Evolutionary conservation across 306 rosid genomes (phyloP).

Genomic region (Cotoneaster glaucophyllus): DNA sequence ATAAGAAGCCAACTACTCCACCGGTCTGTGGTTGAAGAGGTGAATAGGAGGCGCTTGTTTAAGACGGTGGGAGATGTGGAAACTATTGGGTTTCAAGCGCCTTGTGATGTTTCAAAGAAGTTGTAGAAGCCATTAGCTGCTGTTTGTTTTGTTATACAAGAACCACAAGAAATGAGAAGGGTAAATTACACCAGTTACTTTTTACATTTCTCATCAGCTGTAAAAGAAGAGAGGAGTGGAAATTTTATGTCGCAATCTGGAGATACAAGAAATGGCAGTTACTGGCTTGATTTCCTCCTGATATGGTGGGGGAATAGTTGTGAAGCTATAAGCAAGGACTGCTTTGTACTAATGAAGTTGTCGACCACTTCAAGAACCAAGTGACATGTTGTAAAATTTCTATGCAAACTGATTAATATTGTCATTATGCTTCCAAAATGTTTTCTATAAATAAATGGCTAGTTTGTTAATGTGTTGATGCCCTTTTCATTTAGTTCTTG

Average conservation of each 20-base stretch:
- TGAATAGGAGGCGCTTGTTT: slow-evolving; percentile 58
- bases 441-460: slow-evolving; percentile 7
- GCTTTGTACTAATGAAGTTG: background rate
- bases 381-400: background rate
- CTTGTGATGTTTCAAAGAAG: slow-evolving; percentile 42
- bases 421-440: slow-evolving; percentile 19
- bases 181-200: background rate
- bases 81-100: slow-evolving; percentile 66
- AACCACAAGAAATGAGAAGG: slow-evolving; percentile 22
- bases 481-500: background rate
- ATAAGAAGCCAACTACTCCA: slow-evolving; percentile 65
- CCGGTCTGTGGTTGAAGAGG: slow-evolving; percentile 70
- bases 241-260: slow-evolving; percentile 1
- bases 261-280: background rate
- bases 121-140: slow-evolving; percentile 23
- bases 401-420: background rate
- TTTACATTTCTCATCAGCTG: background rate
- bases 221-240: background rate
- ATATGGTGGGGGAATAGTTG: background rate
- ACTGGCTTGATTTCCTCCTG: background rate
- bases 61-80: slow-evolving; percentile 78
- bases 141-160: slow-evolving; percentile 6
- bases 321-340: background rate
- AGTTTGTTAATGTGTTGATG: background rate
- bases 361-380: background rate